Base-by-base conservation (phyloP, 345 rosid genomes). In the Sonneratia caseolaris region DNA sequence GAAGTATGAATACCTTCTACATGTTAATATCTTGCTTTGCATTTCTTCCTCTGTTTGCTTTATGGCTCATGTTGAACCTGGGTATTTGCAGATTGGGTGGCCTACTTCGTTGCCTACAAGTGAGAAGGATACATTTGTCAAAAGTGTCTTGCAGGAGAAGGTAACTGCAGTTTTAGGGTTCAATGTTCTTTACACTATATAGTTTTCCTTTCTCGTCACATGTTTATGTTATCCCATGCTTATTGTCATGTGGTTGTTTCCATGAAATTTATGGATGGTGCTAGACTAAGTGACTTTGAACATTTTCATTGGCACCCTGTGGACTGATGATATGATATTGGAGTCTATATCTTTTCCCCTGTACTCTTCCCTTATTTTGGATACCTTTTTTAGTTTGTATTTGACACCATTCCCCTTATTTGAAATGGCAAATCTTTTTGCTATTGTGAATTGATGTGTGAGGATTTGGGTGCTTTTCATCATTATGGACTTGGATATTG, bases 91-190 rank as follows among this genome's bases (percentile, higher is more conserved):
- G 95, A 91, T 91, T 82, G 98, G 97, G 55, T 94, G 96, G 98
- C 98, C 98, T 77, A 85, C 88, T 68, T 88, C 96, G 15, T 77
- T 94, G 86, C 96, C 97, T 49, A 91, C 98, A 32, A 94, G 68
- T 57, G 97, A 94, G 88, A 89, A 89, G 79, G 81, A 77, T 57
- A 12, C 85, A 7, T 91, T 91, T 73, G 80, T 91, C 57, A 88
- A 86, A 82, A 85, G 84, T 49, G 81, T 90, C 59, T 57, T 94
- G 79, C 81, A 77, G 55, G 96, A 90, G 77, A 94, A 94, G 97
- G 96, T 91, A 82, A 62, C 13, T 51, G 38, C 38, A 49, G 15
- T 7, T 27, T 4, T 71, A 11, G 56, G 13, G 57, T 66, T 36
- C 68, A 64, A 35, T 48, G 45, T 66, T 64, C 45, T 71, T 62